Evolutionary conservation across 2,329 filamentous ascomycete species (phyloP).

Genomic region (Trichoderma pleuroti): DNA sequence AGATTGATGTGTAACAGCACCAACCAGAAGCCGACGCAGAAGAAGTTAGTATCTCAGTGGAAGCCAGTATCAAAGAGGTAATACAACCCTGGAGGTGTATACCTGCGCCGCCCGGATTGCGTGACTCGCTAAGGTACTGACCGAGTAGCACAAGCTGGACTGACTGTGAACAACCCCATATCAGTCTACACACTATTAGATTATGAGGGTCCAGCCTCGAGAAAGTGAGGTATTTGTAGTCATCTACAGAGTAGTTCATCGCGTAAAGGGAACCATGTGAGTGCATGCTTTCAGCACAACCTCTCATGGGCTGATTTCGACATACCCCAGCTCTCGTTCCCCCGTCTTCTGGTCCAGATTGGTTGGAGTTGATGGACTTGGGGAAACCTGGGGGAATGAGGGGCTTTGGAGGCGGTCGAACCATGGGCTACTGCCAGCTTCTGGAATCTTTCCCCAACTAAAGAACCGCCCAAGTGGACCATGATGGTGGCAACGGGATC

Average conservation of each 20-base stretch:
- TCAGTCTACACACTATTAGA: neutral
- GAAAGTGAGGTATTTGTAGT: neutral
- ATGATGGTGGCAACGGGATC: neutral
- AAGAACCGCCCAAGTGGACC: constrained; percentile 1
- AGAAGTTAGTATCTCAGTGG: neutral
- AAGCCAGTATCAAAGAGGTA: neutral
- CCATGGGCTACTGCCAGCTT: neutral
- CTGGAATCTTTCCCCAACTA: constrained; percentile 5
- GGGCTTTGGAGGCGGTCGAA: constrained; percentile 3
- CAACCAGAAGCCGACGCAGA: neutral
- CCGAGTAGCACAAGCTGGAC: neutral
- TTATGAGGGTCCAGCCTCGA: neutral
- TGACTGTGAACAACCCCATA: neutral
- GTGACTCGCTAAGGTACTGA: neutral
- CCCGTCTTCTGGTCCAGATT: neutral
- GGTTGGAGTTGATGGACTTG: neutral
- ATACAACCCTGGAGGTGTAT: neutral
- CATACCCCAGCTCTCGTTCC: neutral
- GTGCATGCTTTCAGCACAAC: neutral
- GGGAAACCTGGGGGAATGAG: constrained; percentile 4
- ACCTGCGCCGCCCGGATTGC: neutral
- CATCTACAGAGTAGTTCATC: neutral
- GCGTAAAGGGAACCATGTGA: neutral
- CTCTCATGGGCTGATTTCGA: neutral
- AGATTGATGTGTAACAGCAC: neutral